phyloP scores from a whole-genome alignment of 2,329 filamentous ascomycete genomes.

The Colletotrichum tropicale region DNA sequence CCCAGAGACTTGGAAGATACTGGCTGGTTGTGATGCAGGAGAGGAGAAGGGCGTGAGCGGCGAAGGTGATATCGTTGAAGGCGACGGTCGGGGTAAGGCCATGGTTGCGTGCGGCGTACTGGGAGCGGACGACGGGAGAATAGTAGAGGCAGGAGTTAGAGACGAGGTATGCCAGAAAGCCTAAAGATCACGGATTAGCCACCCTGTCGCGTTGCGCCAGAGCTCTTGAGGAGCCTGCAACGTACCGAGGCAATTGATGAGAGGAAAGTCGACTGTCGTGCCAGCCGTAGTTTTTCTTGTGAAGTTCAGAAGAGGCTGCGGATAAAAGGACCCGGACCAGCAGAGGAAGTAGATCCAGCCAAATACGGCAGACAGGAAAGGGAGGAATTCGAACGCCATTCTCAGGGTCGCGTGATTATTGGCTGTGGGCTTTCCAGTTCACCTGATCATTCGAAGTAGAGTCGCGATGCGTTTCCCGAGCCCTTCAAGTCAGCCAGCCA shows the following conservation, averaged over 20 bases:
- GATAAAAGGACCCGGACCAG: slow-evolving; percentile 93
- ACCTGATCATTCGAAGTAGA: background rate
- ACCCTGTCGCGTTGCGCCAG: background rate
- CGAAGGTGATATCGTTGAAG: slow-evolving; percentile 90
- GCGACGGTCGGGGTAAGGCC: slow-evolving; percentile 82
- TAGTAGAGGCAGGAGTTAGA: slow-evolving; percentile 80
- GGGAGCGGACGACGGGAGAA: slow-evolving; percentile 75
- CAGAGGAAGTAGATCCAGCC: slow-evolving; percentile 78
- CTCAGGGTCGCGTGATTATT: background rate
- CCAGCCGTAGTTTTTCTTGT: slow-evolving; percentile 78
- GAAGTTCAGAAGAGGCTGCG: slow-evolving; percentile 84
- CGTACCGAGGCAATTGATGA: slow-evolving; percentile 69
- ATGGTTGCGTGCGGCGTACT: slow-evolving; percentile 83
- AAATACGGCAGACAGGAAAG: slow-evolving; percentile 60
- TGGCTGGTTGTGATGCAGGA: slow-evolving; percentile 78
- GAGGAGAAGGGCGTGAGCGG: slow-evolving; percentile 77
- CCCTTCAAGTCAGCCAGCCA: background rate
- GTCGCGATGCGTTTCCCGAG: background rate
- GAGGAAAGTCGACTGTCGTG: slow-evolving; percentile 86
- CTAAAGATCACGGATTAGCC: slow-evolving; percentile 40
- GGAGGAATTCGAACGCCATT: slow-evolving; percentile 44
- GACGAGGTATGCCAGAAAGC: slow-evolving; percentile 76
- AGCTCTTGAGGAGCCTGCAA: background rate
- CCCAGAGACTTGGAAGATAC: slow-evolving; percentile 78
- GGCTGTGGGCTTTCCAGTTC: background rate